Conservation (phyloP, 1,284 basidiomycete genomes). For the Sporisorium iseilematis-ciliati region DNA sequence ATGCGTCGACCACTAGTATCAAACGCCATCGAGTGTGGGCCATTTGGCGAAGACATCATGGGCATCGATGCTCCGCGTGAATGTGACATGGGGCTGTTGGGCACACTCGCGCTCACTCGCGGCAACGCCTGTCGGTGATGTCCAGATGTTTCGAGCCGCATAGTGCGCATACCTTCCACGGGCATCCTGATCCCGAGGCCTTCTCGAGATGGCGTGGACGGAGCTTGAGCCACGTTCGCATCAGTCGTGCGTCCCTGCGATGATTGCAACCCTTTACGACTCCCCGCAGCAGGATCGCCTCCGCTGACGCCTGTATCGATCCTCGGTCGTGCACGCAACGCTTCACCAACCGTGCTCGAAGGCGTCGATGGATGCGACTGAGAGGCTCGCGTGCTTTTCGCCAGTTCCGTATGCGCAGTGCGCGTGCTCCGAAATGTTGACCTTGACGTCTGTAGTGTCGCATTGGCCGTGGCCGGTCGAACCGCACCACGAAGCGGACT, state of each 20-base stretch:
- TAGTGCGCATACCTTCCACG: slow-evolving; percentile 19
- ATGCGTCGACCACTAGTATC: not conserved
- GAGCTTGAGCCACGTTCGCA: not conserved
- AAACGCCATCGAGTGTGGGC: slow-evolving; percentile 2
- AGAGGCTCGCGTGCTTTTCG: not conserved
- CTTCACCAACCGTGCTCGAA: not conserved
- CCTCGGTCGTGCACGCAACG: not conserved
- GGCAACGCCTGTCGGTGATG: not conserved
- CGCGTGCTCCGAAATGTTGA: not conserved
- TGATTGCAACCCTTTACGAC: not conserved
- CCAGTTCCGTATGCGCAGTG: not conserved
- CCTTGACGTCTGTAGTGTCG: slow-evolving; percentile 7
- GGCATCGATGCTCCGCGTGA: slow-evolving; percentile 32
- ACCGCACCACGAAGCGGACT: slow-evolving; percentile 4
- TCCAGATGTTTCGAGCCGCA: slow-evolving; percentile 12
- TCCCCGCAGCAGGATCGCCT: not conserved
- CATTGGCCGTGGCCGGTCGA: slow-evolving; percentile 33
- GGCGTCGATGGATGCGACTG: slow-evolving; percentile 25
- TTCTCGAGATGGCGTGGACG: not conserved
- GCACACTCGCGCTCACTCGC: slow-evolving; percentile 7
- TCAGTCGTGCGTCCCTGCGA: not conserved
- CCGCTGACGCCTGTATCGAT: not conserved
- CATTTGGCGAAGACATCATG: not conserved
- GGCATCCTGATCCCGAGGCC: slow-evolving; percentile 24
- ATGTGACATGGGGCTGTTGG: slow-evolving; percentile 24